Evolutionary conservation across 768 basidiomycete genomes (phyloP), one percentile per base, ranked within the genome.

Genomic region (Calocybe indica): DNA sequence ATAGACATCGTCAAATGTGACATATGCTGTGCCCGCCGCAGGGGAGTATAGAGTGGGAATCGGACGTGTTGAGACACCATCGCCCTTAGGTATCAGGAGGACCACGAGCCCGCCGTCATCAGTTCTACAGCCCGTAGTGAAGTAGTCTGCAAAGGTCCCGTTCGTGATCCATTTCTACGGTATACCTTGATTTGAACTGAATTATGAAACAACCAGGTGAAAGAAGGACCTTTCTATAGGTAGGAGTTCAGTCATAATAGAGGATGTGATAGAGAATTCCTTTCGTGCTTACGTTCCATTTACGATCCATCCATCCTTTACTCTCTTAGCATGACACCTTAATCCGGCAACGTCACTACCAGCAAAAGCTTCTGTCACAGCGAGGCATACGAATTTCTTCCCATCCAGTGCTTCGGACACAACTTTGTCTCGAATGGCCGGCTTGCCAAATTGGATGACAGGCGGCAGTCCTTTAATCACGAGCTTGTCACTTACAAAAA

Each of bases 341-440:
- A 94, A 63, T 11, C 90, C 88, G 62, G 75, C 72, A 6, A 96
- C 91, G 62, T 94, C 92, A 54, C 82, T 85, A 37, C 86, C 91
- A 9, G 90, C 91, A 48, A 86, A 87, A 2, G 92, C 90, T 66
- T 95, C 92, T 8, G 87, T 85, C 52, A 95, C 89, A 37, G 92
- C 92, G 29, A 95, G 67, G 49, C 80, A 86, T 51, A 96, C 90
- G 60, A 85, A 87, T 69, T 90, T 91, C 67, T 84, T 85, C 37
- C 85, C 87, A 34, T 70, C 63, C 46, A 91, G 70, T 3, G 89
- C 78, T 40, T 88, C 85, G 2, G 82, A 80, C 9, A 87, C 67
- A 36, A 85, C 64, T 57, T 70, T 74, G 29, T 73, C 71, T 56
- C 73, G 77, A 43, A 80, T 64, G 55, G 81, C 80, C 11, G 79